Percentiles rank a stretch among this genome's conserved stretches.
phyloP scores from a whole-genome alignment of 2,329 filamentous ascomycete genomes.

The Epichloe gansuensis region DNA sequence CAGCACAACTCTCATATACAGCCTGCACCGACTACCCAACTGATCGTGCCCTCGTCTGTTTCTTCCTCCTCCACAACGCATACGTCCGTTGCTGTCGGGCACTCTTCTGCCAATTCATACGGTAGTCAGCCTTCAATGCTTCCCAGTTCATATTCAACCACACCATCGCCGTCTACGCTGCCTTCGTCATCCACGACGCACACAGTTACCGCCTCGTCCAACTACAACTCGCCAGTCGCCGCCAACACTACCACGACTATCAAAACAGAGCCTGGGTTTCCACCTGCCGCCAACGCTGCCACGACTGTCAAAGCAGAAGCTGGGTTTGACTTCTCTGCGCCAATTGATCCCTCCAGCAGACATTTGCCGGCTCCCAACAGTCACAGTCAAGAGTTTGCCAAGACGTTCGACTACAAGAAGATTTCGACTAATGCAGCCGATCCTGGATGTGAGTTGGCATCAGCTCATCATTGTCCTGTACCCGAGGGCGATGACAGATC shows the following conservation, averaged over 20 bases:
- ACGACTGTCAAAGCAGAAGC: constrained; percentile 32
- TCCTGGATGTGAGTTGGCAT: constrained; percentile 34
- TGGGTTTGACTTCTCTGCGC: constrained; percentile 34
- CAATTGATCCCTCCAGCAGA: constrained; percentile 47
- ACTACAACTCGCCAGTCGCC: constrained; percentile 21
- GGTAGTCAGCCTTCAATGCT: constrained; percentile 32
- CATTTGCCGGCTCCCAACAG: constrained; percentile 1
- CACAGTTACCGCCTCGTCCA: constrained; percentile 14
- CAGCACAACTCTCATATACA: constrained; percentile 51
- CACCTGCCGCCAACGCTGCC: constrained; percentile 25
- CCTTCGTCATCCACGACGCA: constrained; percentile 13
- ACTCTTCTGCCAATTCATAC: constrained; percentile 27
- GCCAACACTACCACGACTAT: constrained; percentile 16
- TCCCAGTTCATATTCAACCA: constrained; percentile 26
- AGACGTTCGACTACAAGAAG: constrained; percentile 11
- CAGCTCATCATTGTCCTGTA: background rate
- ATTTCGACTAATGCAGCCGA: constrained; percentile 14
- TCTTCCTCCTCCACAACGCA: constrained; percentile 10
- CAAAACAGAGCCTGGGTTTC: constrained; percentile 25
- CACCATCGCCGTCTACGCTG: constrained; percentile 19
- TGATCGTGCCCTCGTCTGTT: constrained; percentile 21
- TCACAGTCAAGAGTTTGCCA: constrained; percentile 1
- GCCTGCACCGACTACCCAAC: constrained; percentile 19
- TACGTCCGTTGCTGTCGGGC: constrained; percentile 13
- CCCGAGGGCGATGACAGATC: background rate